These are phyloP conservation scores for Leucogyrophana mollusca DNA, from an alignment of 768 basidiomycete genomes.

Conservation along the genomic window DNA sequence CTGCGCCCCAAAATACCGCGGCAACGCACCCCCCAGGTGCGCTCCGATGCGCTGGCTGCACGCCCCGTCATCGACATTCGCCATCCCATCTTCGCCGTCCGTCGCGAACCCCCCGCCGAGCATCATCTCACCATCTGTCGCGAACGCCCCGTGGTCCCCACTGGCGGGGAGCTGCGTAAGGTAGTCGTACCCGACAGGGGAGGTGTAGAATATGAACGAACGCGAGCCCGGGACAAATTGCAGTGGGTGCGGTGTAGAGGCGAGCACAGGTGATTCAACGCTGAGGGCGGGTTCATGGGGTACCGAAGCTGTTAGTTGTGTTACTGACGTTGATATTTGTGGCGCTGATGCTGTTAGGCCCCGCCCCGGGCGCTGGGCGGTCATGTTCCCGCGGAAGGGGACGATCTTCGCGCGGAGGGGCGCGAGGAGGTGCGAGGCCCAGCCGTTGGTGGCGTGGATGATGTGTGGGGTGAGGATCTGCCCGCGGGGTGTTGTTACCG, in stretches of 20 bases:
- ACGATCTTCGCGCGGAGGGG: constrained; percentile 62
- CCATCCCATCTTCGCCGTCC: constrained; percentile 30
- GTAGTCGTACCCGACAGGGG: constrained; percentile 52
- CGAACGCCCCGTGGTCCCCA: constrained; percentile 24
- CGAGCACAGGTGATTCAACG: not conserved
- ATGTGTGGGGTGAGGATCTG: constrained; percentile 56
- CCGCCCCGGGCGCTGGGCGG: constrained; percentile 57
- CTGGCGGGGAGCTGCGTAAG: constrained; percentile 57
- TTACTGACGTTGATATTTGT: too few species aligned
- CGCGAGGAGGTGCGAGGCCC: constrained; percentile 69
- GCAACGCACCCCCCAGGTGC: constrained; percentile 46
- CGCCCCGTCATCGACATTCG: constrained; percentile 36
- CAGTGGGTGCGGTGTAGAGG: too few species aligned
- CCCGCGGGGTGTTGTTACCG: constrained; percentile 62
- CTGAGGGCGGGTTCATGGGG: constrained; percentile 8
- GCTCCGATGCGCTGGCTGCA: constrained; percentile 28
- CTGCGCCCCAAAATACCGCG: constrained; percentile 48
- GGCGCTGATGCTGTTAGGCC: too few species aligned
- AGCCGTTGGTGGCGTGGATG: constrained; percentile 85
- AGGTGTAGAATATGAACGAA: constrained; percentile 58
- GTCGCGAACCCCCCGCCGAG: constrained; percentile 57
- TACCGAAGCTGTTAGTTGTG: constrained; percentile 23
- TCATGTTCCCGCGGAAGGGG: constrained; percentile 61
- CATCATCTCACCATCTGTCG: constrained; percentile 48
- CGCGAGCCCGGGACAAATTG: constrained; percentile 38